phyloP scores from a whole-genome alignment of 2,329 filamentous ascomycete genomes.

The Zymoseptoria tritici region DNA sequence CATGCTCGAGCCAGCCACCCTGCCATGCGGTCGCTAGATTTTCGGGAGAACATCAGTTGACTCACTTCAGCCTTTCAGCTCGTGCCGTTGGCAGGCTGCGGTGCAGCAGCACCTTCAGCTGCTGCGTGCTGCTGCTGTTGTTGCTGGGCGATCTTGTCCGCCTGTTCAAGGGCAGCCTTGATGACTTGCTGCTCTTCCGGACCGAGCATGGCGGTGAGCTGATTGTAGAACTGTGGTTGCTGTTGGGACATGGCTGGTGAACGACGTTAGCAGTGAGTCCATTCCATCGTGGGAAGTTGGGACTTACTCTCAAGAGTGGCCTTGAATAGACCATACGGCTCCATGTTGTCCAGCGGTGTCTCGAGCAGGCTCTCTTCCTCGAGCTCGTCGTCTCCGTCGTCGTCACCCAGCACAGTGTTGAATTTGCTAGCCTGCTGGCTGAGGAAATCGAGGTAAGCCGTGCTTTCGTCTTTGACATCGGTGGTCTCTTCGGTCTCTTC shows the following conservation, averaged over 20 bases:
- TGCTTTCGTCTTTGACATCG: constrained; percentile 79
- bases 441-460: constrained; percentile 90
- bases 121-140: constrained; percentile 12
- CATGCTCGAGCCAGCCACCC: background rate
- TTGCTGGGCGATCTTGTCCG: constrained; percentile 45
- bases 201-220: constrained; percentile 68
- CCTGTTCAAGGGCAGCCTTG: constrained; percentile 68
- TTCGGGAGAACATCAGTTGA: background rate
- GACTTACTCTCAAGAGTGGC: constrained; percentile 71
- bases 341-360: constrained; percentile 88
- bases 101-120: constrained; percentile 1
- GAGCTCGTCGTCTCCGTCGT: constrained; percentile 74
- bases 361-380: constrained; percentile 91
- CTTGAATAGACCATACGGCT: constrained; percentile 88
- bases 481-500: constrained; percentile 57
- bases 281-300: background rate
- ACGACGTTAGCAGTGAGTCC: constrained; percentile 24
- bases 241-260: constrained; percentile 73
- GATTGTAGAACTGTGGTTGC: constrained; percentile 81
- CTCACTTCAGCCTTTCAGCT: background rate
- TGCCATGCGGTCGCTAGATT: background rate
- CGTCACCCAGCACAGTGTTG: constrained; percentile 50
- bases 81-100: background rate
- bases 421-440: constrained; percentile 60
- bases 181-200: constrained; percentile 76